Evolutionary conservation across 495 filamentous ascomycete species (phyloP).

Genomic region (Penicillium parvum): DNA sequence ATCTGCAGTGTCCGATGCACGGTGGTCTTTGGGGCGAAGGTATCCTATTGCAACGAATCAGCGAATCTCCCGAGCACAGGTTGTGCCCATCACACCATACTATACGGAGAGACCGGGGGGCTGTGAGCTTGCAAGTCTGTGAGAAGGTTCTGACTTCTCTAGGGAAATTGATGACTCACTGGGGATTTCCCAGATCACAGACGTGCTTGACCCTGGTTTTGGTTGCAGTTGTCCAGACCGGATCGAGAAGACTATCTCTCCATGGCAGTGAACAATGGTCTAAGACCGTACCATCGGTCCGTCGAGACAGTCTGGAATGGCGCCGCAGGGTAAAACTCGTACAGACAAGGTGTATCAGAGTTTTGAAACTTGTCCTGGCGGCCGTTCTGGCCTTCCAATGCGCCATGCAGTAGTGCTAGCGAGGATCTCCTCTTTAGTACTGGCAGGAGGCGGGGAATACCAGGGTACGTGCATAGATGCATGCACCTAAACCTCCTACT

Average conservation of each 20-base stretch:
- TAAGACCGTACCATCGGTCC: too few species aligned
- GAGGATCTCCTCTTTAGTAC: slow-evolving; percentile 11
- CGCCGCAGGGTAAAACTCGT: neutral
- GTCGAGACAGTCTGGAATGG: slow-evolving; percentile 1
- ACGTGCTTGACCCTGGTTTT: too few species aligned
- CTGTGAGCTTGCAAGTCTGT: neutral
- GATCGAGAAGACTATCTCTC: too few species aligned
- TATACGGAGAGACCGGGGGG: neutral
- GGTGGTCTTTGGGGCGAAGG: neutral
- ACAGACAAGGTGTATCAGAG: slow-evolving; percentile 2
- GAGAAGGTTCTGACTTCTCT: too few species aligned
- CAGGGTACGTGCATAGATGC: too few species aligned
- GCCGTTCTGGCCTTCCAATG: neutral
- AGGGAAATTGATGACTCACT: too few species aligned
- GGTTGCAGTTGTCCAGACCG: too few species aligned
- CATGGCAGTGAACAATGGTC: too few species aligned
- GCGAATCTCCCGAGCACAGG: too few species aligned
- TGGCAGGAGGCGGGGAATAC: neutral
- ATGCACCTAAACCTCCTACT: too few species aligned
- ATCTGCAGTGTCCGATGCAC: too few species aligned
- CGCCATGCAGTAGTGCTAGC: slow-evolving; percentile 10
- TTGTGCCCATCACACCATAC: slow-evolving; percentile 18
- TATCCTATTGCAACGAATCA: neutral
- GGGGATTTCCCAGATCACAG: too few species aligned
- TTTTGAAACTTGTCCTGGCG: slow-evolving; percentile 11